These are phyloP conservation scores for Rutstroemia sp. DNA, from an alignment of 2,329 filamentous ascomycete species.

Conservation along the genomic window DNA sequence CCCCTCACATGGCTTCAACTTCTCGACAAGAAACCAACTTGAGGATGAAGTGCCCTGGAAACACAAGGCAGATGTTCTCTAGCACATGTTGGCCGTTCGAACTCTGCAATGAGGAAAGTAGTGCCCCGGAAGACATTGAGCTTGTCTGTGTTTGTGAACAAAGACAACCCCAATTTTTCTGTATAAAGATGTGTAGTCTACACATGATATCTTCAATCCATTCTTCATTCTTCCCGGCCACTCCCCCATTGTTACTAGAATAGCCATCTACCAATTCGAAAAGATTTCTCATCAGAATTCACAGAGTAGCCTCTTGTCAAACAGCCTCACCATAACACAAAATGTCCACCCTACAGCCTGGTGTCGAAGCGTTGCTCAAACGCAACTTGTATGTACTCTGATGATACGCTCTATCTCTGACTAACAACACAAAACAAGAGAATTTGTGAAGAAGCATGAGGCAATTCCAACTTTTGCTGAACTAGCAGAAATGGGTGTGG, in stretches of 20 bases:
- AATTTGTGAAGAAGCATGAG: constrained; percentile 6
- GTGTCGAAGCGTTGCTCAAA: neutral
- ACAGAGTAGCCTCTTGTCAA: no score
- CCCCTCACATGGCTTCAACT: no score
- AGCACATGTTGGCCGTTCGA: neutral
- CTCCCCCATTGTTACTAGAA: neutral
- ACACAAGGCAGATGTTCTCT: neutral
- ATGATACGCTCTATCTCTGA: neutral
- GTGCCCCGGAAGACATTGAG: neutral
- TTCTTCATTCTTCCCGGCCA: neutral
- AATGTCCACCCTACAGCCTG: neutral
- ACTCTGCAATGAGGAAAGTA: neutral
- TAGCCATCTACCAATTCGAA: no score
- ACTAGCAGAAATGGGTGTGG: neutral
- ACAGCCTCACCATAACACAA: neutral
- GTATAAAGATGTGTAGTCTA: neutral
- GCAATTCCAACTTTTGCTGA: constrained; percentile 9
- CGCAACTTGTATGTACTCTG: neutral
- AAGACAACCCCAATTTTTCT: neutral
- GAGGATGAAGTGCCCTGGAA: no score
- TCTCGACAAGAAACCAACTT: no score
- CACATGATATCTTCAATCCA: neutral
- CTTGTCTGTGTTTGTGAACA: neutral
- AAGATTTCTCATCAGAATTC: no score
- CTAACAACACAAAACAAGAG: neutral